Evolutionary conservation across 2,329 filamentous ascomycete species (phyloP), one percentile per base, ranked within the genome.

Genomic region (Aspergillus japonicus): DNA sequence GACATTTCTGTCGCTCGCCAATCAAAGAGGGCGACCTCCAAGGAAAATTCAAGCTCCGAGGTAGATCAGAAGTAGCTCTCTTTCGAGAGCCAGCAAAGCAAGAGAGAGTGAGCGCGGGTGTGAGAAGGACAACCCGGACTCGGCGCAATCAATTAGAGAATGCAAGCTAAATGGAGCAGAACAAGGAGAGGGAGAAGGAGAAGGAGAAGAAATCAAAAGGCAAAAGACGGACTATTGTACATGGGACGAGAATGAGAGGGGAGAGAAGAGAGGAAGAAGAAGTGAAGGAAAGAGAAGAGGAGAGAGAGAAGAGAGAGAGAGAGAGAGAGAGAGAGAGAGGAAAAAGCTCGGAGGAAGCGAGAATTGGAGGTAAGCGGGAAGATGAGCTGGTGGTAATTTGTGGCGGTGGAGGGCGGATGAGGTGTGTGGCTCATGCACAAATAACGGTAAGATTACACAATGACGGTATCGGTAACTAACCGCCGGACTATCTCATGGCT

Each of bases 1-100:
- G 78, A 80, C 78, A 80, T 80, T 77, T 76, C 77, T 77, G 75
- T 70, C 74, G 64, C 71, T 69, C 71, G 69, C 70, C 70, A 61
- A 56, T 56, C 57, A 61, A 53, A 58, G 58, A 66, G 67, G 26
- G 65, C 69, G 69, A 72, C 70, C 68, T 68, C 67, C 64, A 69
- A 67, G 64, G 57, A 61, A 64, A 64, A 62, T 62, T 62, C 66
- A 67, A 72, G 67, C 68, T 70, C 62, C 49, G 48, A 55, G 52
- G 50, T 68, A 64, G 65, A 69, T 62, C 66, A 44, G 56, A 61
- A 58, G 49, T 51, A 71, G 70, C 72, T 72, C 72, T 73, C 70
- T 72, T 71, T 69, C 67, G 69, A 73, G 69, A 73, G 66, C 48
- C 60, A 52, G 19, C 29, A 50, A 44, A 52, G 23, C 55, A 58